Conservation (phyloP, 768 basidiomycete species). For the Cystofilobasidium bisporidii region DNA sequence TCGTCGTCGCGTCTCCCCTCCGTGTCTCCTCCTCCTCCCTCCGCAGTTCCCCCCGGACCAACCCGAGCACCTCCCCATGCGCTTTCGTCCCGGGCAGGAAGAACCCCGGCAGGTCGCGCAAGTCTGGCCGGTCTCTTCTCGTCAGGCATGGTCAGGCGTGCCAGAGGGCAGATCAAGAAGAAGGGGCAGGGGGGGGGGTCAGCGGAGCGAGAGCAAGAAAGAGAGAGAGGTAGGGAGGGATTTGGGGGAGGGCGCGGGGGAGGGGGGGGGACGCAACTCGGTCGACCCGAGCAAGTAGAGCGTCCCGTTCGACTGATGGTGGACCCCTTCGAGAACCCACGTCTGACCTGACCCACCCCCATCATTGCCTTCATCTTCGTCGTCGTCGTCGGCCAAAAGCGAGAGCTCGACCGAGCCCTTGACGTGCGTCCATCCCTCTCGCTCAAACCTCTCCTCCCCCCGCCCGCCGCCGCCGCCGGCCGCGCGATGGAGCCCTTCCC, state of each 20-base stretch:
- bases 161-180: not conserved
- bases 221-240: too few relatives aligned
- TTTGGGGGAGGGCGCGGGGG: too few relatives aligned
- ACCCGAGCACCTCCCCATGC: not conserved
- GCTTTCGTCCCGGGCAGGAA: not conserved
- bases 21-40: not conserved
- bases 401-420: not conserved
- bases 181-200: not conserved
- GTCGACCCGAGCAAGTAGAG: not conserved
- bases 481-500: too few relatives aligned
- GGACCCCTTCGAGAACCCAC: slow-evolving; percentile 3
- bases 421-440: not conserved
- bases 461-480: too few relatives aligned
- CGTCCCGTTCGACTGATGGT: slow-evolving; percentile 5
- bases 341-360: too few relatives aligned
- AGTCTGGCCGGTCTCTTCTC: not conserved
- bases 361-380: not conserved
- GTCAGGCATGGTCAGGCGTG: not conserved
- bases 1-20: not conserved
- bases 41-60: slow-evolving; percentile 1
- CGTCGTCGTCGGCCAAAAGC: not conserved
- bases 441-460: not conserved
- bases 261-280: not conserved
- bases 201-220: too few relatives aligned
- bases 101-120: slow-evolving; percentile 7